Evolutionary conservation across 768 basidiomycete species (phyloP).

Genomic region (Lentinula boryana): DNA sequence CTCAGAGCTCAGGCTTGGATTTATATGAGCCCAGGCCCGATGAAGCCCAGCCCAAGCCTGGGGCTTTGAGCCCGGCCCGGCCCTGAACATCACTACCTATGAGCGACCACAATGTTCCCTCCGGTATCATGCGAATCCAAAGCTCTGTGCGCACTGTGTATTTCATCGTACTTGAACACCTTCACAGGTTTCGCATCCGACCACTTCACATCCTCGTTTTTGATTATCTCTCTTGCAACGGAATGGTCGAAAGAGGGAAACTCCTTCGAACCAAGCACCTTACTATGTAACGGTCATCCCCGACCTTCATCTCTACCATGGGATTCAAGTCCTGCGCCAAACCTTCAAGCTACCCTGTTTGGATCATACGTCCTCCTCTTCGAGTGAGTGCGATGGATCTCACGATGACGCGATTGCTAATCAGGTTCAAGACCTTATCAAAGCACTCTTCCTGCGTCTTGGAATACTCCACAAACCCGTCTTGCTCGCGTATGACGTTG

Average conservation of each 20-base stretch:
- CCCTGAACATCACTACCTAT: too few relatives aligned
- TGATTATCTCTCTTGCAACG: conserved; percentile 9
- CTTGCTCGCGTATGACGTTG: conserved; percentile 10
- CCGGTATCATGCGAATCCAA: conserved; percentile 13
- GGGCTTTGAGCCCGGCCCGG: too few relatives aligned
- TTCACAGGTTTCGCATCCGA: conserved; percentile 10
- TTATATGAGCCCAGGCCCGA: too few relatives aligned
- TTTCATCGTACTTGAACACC: conserved; percentile 13
- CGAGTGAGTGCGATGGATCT: conserved; percentile 12
- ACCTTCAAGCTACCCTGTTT: conserved; percentile 16
- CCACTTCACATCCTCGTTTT: conserved; percentile 11
- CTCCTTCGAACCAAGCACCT: conserved; percentile 13
- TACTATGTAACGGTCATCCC: conserved; percentile 18
- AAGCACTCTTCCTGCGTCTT: conserved; percentile 1
- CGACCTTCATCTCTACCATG: conserved; percentile 15
- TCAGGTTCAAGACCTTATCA: conserved; percentile 15
- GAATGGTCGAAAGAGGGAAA: conserved; percentile 17
- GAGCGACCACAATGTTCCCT: conserved; percentile 15
- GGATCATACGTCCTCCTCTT: conserved; percentile 8
- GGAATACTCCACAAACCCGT: not conserved
- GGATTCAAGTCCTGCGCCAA: conserved; percentile 15
- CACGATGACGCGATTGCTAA: conserved; percentile 15
- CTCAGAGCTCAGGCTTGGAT: too few relatives aligned
- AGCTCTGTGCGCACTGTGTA: conserved; percentile 12
- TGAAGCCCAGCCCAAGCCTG: too few relatives aligned